Base-by-base conservation (phyloP, 164 flowering plant species). In the Tinospora cordifolia region DNA sequence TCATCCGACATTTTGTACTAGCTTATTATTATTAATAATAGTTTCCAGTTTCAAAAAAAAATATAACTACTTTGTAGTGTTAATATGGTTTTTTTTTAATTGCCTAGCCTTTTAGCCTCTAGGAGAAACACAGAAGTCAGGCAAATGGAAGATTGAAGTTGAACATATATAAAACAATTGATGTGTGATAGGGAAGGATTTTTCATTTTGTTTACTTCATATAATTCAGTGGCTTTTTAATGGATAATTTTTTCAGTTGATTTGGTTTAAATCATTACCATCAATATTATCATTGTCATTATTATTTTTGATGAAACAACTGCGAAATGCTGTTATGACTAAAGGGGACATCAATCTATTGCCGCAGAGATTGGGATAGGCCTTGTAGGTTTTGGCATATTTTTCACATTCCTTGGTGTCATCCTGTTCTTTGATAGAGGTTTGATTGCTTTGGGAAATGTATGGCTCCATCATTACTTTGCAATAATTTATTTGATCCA, bases 361-460 rank as follows among this genome's bases (percentile, higher is more conserved):
- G 51, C 40, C 82, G 85, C 89, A 91, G 97, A 84, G 80, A 75
- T 85, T 78, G 97, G 94, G 10, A 74, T 89, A 49, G 94, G 94
- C 25, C 86, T 91, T 25, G 78, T 87, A 70, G 97, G 97, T 30
- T 91, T 87, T 76, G 92, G 97, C 39, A 68, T 89, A 71, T 74
- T 85, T 49, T 91, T 91, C 77, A 60, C 91, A 39, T 88, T 89
- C 78, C 87, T 91, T 15, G 97, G 87, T 27, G 80, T 87, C 49
- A 75, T 88, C 74, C 85, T 91, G n/a, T 91, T 86, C 83, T 88
- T 91, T 63, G 97, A 91, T 78, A 78, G 89, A 72, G 97, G 97
- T 14, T 79, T 91, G 81, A 85, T 91, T 75, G 97, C 97, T 67
- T 76, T 91, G 58, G 94, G 89, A 74, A 91, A 89, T 82, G 97